These are phyloP conservation scores for Haplosporangium sp. DNA, from an alignment of 371 early-diverging fungal species.

Conservation along the genomic window DNA sequence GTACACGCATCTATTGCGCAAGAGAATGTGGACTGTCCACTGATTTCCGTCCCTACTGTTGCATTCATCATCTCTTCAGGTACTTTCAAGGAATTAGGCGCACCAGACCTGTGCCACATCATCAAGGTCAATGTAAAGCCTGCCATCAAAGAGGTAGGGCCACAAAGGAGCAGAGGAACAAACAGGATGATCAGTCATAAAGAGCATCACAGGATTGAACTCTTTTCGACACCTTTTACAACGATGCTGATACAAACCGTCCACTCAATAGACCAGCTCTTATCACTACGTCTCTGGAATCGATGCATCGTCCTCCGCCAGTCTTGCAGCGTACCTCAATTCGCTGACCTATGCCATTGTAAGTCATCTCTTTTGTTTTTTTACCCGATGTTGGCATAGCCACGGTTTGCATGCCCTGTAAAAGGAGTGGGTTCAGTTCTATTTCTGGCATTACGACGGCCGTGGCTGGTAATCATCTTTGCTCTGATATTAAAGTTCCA, in stretches of 20 bases:
- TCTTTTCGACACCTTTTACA: background rate
- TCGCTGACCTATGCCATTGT: slow-evolving; percentile 94
- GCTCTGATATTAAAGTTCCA: background rate
- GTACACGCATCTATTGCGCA: too few species aligned
- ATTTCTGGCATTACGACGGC: background rate
- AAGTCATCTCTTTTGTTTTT: slow-evolving; percentile 21
- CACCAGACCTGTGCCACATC: slow-evolving; percentile 96
- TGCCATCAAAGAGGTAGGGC: slow-evolving; percentile 79
- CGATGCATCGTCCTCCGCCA: slow-evolving; percentile 95
- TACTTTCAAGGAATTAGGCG: slow-evolving; percentile 90
- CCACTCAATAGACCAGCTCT: slow-evolving; percentile 74
- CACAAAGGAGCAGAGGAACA: background rate
- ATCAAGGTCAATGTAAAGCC: slow-evolving; percentile 88
- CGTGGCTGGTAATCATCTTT: background rate
- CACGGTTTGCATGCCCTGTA: too few species aligned
- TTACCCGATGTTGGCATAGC: background rate
- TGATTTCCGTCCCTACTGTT: background rate
- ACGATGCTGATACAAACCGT: too few species aligned
- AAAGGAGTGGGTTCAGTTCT: background rate
- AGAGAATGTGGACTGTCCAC: too few species aligned
- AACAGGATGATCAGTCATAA: too few species aligned
- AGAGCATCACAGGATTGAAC: background rate
- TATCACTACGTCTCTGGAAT: slow-evolving; percentile 94
- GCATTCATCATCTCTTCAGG: slow-evolving; percentile 7
- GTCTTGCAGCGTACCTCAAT: slow-evolving; percentile 94